Base-by-base conservation (phyloP, 371 early-diverging fungal species). In the Actinomortierella wolfii region DNA sequence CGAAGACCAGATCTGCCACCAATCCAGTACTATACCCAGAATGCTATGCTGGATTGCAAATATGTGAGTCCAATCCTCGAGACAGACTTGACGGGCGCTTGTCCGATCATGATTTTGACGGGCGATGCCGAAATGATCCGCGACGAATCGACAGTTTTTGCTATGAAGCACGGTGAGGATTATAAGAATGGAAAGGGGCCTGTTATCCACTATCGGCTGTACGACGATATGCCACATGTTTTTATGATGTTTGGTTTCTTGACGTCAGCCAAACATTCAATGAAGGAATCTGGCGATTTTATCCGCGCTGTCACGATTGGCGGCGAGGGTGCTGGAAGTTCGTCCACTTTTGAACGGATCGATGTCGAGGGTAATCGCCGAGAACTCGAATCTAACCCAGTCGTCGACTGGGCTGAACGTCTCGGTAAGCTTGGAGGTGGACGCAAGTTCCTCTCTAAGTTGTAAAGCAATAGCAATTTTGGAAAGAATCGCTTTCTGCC, bases 161-260 rank as follows among this genome's bases (percentile, higher is more conserved):
- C 59, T 14, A 58, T 41, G 47, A 68, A 59, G 58, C 61, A 56
- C 48, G 63, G 43, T 17, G 26, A 39, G 9, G 54, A 59, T 11
- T 44, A 44, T 5, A 18, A 43, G 23, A 44, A 60, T 20, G 21
- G 58, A 20, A 23, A 47, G 48, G 42, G 23, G 13, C 54, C 68
- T 3, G 61, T 57, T 39, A 61, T 84, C 49, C 77, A 79, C 13
- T 74, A 80, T 48, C 78, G 77, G 41, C 45, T 85, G 60, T 92
- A 85, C 63, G 78, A 76, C 5, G 94, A 92, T 57, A 92, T 92
- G 85, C 86, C 90, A 3, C 94, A 93, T 57, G 92, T 91, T 5
- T 93, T 91, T 61, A 85, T 85, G 23, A 68, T 87, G 51, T 68
- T 89, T 44, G 56, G 54, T 20, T 71, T 65, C 45, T 20, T 65